These are phyloP conservation scores for Ophiognomonia clavigignenti-juglandacearum DNA, from an alignment of 2,329 filamentous ascomycete species.

Conservation along the genomic window DNA sequence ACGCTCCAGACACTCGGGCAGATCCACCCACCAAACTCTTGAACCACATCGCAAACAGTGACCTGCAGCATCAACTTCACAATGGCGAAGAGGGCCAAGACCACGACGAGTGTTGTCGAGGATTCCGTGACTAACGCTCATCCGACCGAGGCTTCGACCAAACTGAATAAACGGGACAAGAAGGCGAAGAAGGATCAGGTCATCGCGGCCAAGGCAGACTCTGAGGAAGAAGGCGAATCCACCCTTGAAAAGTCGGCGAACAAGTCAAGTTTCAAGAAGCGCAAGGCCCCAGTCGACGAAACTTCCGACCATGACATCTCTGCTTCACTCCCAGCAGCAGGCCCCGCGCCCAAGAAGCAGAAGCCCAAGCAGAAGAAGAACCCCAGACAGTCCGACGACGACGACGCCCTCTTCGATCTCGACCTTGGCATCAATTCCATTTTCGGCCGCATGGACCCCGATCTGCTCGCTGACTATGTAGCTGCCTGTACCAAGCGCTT, in stretches of 20 bases:
- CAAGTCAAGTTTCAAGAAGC: constrained; percentile 43
- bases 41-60: too few species aligned
- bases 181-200: too few species aligned
- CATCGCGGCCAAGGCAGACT: too few species aligned
- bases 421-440: constrained; percentile 74
- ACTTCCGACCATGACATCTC: neutral
- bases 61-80: too few species aligned
- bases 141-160: too few species aligned
- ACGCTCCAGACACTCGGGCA: too few species aligned
- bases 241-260: constrained; percentile 3
- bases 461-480: constrained; percentile 79
- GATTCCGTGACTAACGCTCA: too few species aligned
- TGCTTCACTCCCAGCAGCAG: neutral
- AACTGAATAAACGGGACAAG: too few species aligned
- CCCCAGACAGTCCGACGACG: constrained; percentile 38
- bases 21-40: too few species aligned
- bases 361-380: constrained; percentile 41
- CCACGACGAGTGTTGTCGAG: too few species aligned
- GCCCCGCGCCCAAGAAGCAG: constrained; percentile 17
- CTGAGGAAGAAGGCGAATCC: constrained; percentile 28
- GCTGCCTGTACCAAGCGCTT: constrained; percentile 74
- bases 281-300: constrained; percentile 44
- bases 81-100: too few species aligned
- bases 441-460: constrained; percentile 77
- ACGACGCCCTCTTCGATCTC: constrained; percentile 56